Conservation (phyloP, 2,329 filamentous ascomycete species). For the Clonostachys chloroleuca region DNA sequence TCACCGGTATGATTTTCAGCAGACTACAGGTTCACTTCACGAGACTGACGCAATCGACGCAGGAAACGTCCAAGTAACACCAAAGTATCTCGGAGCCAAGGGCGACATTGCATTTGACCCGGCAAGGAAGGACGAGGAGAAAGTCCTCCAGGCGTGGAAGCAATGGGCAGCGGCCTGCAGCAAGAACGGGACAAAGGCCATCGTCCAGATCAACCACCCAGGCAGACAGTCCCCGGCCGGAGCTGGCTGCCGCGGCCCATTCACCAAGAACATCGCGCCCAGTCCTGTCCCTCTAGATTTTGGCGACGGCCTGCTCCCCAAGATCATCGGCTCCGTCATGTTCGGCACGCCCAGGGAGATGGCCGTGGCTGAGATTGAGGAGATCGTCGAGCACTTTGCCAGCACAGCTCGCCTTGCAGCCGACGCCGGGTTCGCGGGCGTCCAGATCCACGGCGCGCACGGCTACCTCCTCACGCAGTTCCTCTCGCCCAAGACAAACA, state of each 20-base stretch:
- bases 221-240: conserved; percentile 35
- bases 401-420: conserved; percentile 40
- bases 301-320: not conserved
- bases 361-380: conserved; percentile 46
- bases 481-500: conserved; percentile 43
- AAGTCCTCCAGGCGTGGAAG: conserved; percentile 27
- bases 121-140: conserved; percentile 13
- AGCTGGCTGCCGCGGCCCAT: not conserved
- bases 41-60: no score
- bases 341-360: conserved; percentile 55
- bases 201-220: conserved; percentile 42
- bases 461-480: conserved; percentile 57
- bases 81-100: conserved; percentile 23
- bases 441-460: conserved; percentile 44
- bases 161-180: conserved; percentile 24
- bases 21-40: no score
- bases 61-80: conserved; percentile 30
- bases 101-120: conserved; percentile 17
- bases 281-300: not conserved
- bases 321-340: conserved; percentile 20
- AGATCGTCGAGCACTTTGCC: conserved; percentile 47
- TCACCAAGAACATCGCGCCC: not conserved
- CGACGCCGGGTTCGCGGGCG: conserved; percentile 38
- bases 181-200: conserved; percentile 22
- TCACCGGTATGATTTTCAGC: conserved; percentile 21